Evolutionary conservation across 805 yeast species (phyloP).

Genomic region (Candida glaebosa): DNA sequence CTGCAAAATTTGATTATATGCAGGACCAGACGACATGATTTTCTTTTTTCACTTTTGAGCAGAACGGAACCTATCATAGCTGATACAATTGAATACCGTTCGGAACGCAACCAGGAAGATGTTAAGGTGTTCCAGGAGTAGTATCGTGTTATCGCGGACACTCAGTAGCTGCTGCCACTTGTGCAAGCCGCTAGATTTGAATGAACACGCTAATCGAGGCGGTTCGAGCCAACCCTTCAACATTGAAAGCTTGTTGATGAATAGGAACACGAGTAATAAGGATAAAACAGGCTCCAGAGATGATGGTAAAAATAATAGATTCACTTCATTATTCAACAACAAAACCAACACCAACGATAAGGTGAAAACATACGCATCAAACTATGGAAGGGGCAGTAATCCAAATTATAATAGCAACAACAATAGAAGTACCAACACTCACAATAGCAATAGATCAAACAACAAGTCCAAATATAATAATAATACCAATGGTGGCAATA

Average conservation of each 20-base stretch:
- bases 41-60: neutral
- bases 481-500: neutral
- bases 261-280: neutral
- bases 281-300: neutral
- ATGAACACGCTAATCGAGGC: neutral
- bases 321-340: too few species aligned
- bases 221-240: neutral
- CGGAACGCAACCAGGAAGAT: neutral
- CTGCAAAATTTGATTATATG: neutral
- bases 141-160: neutral
- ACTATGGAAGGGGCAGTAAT: neutral
- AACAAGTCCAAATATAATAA: neutral
- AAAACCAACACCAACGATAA: too few species aligned
- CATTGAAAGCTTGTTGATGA: neutral
- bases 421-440: too few species aligned
- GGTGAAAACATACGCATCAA: too few species aligned
- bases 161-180: neutral
- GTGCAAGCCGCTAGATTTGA: slow-evolving; percentile 2
- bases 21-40: neutral
- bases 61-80: neutral
- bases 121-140: neutral
- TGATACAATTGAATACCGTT: neutral
- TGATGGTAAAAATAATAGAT: neutral
- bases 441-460: neutral
- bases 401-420: neutral